phyloP scores from a whole-genome alignment of 1,139 yeast species.

The Scheffersomyces quercinus region DNA sequence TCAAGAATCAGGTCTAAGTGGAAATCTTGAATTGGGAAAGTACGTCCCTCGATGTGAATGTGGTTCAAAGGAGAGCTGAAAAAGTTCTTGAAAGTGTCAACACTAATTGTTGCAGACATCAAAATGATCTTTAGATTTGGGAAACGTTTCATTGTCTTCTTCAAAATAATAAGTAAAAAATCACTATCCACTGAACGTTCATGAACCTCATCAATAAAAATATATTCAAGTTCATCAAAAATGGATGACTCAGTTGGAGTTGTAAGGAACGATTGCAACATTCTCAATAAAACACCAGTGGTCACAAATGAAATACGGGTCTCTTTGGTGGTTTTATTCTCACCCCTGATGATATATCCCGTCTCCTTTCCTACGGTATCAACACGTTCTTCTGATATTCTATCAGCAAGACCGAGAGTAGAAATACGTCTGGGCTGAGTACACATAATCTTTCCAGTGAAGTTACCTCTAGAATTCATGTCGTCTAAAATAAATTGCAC shows the following conservation, averaged over 20 bases:
- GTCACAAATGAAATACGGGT: constrained; percentile 86
- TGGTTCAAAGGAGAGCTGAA: constrained; percentile 53
- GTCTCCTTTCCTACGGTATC: constrained; percentile 71
- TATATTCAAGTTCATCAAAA: constrained; percentile 60
- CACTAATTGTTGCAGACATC: constrained; percentile 94
- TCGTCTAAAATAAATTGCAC: constrained; percentile 86
- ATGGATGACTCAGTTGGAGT: constrained; percentile 26
- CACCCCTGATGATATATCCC: constrained; percentile 92
- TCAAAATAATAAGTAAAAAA: constrained; percentile 74
- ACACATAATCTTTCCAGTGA: constrained; percentile 66
- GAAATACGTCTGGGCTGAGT: constrained; percentile 97
- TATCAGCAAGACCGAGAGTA: constrained; percentile 90
- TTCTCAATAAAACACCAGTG: constrained; percentile 86
- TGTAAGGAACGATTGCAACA: constrained; percentile 58
- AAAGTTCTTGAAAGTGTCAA: constrained; percentile 63
- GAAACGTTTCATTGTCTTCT: constrained; percentile 48
- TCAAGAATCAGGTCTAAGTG: constrained; percentile 68
- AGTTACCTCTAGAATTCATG: constrained; percentile 45
- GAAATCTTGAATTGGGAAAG: constrained; percentile 82
- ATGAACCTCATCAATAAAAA: constrained; percentile 93
- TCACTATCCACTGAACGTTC: constrained; percentile 93
- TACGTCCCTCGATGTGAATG: constrained; percentile 86
- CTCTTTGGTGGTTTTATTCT: constrained; percentile 57
- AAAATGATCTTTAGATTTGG: constrained; percentile 67
- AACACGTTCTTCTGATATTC: constrained; percentile 84